phyloP scores from a whole-genome alignment of 768 basidiomycete genomes.

The Psilocybe sp. region DNA sequence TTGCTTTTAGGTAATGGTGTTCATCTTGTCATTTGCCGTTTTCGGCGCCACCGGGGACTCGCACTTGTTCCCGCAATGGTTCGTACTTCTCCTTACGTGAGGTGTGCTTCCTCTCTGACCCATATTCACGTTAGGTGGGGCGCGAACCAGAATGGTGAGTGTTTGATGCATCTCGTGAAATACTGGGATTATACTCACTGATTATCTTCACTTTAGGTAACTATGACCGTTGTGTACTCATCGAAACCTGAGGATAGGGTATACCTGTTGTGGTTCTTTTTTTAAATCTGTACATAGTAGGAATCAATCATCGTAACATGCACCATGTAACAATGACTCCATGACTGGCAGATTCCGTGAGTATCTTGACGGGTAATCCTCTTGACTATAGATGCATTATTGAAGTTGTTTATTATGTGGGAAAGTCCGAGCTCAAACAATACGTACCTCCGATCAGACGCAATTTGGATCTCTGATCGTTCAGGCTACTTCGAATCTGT shows the following conservation, averaged over 20 bases:
- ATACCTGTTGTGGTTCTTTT: too few species aligned
- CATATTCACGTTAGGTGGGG: conserved; percentile 39
- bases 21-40: conserved; percentile 48
- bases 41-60: conserved; percentile 48
- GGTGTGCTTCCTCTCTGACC: neutral
- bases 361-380: too few species aligned
- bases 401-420: too few species aligned
- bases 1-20: conserved; percentile 46
- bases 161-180: neutral
- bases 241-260: conserved; percentile 11
- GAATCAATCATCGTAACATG: too few species aligned
- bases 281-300: neutral
- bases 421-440: too few species aligned
- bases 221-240: conserved; percentile 33
- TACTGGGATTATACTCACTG: neutral
- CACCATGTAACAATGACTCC: too few species aligned
- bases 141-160: conserved; percentile 49
- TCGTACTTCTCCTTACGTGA: conserved; percentile 4
- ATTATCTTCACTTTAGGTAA: conserved; percentile 22
- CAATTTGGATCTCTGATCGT: too few species aligned
- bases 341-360: too few species aligned
- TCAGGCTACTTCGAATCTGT: too few species aligned
- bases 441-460: too few species aligned
- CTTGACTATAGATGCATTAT: too few species aligned
- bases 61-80: conserved; percentile 51